Evolutionary conservation across 139 green algal genomes (phyloP).

Genomic region (Ettlia oleoabundans): DNA sequence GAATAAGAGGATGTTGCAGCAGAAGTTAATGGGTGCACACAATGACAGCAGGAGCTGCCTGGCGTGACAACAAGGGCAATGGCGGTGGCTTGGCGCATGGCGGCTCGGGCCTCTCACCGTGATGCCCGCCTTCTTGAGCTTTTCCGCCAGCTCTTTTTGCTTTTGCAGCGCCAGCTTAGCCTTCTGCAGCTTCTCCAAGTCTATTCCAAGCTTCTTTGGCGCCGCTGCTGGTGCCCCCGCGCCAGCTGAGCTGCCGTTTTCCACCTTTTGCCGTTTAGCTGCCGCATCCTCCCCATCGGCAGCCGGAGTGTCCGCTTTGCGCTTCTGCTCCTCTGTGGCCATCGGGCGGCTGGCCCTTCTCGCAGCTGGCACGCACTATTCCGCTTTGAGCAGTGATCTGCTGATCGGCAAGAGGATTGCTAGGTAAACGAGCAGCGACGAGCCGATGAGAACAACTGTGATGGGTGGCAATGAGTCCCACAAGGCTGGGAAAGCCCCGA

Average conservation of each 20-base stretch:
- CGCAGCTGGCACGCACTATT: no score
- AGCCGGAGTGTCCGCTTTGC: slow-evolving; percentile 1
- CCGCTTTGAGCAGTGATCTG: no score
- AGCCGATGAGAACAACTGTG: no score
- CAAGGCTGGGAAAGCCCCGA: no score
- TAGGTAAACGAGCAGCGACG: no score
- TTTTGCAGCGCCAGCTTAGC: slow-evolving; percentile 48
- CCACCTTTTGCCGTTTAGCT: slow-evolving; percentile 13
- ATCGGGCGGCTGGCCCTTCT: background rate
- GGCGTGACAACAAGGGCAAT: no score
- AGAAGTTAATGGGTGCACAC: no score
- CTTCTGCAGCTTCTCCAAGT: slow-evolving; percentile 39
- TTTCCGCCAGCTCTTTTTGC: slow-evolving; percentile 48
- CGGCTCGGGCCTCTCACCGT: background rate
- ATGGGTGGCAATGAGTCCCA: no score
- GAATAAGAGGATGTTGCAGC: no score
- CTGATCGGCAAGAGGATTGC: no score
- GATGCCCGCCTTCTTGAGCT: slow-evolving; percentile 41
- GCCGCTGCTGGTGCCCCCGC: background rate
- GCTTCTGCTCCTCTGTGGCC: slow-evolving; percentile 11
- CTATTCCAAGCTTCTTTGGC: slow-evolving; percentile 26
- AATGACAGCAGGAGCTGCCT: no score
- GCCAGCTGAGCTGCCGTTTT: background rate
- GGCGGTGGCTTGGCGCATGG: no score
- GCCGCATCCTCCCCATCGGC: slow-evolving; percentile 5